These are phyloP conservation scores for Rubia yunnanensis DNA, from an alignment of 257 asterid genomes.

Conservation along the genomic window DNA sequence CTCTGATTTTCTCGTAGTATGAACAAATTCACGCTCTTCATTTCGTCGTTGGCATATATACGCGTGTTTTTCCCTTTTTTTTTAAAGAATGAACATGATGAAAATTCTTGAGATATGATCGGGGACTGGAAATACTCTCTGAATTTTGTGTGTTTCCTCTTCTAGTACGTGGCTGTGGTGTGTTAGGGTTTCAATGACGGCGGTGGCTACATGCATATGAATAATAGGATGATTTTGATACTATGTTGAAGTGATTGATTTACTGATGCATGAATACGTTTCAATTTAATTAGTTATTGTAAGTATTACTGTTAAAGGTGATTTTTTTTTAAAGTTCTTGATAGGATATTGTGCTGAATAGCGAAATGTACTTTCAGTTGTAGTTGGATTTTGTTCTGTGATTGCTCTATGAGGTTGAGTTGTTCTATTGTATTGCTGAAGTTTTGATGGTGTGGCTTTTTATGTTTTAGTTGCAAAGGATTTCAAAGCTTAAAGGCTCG, in stretches of 20 bases:
- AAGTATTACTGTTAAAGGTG: neutral
- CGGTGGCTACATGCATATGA: neutral
- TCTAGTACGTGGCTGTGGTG: neutral
- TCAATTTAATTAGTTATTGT: neutral
- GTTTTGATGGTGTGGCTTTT: neutral
- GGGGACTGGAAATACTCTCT: neutral
- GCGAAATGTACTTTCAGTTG: neutral
- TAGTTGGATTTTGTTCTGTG: neutral
- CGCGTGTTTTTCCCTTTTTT: too few species aligned
- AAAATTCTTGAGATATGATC: neutral
- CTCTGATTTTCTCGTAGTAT: neutral
- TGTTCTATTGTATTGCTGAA: neutral
- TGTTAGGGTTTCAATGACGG: neutral
- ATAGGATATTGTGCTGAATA: neutral
- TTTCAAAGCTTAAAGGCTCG: neutral
- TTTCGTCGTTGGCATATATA: too few species aligned
- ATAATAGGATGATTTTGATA: neutral
- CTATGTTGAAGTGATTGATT: too few species aligned
- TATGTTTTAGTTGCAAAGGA: neutral
- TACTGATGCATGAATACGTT: neutral
- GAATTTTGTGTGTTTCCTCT: neutral
- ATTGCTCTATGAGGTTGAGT: neutral
- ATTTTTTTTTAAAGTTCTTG: neutral
- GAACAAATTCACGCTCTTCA: neutral
- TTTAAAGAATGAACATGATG: neutral